Conservation (phyloP, 352 stramenopile species). For the Saprolegnia diclina region DNA sequence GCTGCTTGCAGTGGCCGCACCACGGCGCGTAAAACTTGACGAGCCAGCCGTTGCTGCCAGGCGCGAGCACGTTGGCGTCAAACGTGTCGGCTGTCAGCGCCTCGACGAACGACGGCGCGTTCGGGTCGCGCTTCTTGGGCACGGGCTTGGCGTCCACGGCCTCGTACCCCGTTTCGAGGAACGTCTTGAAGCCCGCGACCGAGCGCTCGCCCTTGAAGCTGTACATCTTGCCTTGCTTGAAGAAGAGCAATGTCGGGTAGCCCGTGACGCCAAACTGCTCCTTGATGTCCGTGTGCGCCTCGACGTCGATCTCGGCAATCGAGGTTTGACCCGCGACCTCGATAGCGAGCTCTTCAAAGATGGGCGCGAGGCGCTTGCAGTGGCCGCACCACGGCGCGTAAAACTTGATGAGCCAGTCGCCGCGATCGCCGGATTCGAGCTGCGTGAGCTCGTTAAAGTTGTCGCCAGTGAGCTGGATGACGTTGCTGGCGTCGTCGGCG, state of each 20-base stretch:
- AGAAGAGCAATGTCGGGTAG: not conserved
- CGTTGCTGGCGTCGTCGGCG: not conserved
- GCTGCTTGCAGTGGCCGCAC: constrained; percentile 57
- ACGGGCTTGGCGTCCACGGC: not conserved
- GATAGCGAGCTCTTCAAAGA: not conserved
- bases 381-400: no score
- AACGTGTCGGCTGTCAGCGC: constrained; percentile 23
- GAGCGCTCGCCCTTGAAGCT: constrained; percentile 1
- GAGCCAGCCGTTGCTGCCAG: not conserved
- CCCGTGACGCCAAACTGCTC: constrained; percentile 9
- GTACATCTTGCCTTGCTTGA: not conserved
- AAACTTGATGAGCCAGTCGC: constrained; percentile 11
- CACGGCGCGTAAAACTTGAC: constrained; percentile 44
- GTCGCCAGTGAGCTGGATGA: not conserved
- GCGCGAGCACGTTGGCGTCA: not conserved
- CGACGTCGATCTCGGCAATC: not conserved
- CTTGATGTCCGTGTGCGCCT: not conserved
- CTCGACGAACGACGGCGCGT: not conserved
- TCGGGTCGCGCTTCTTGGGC: constrained; percentile 9
- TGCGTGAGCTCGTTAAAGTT: constrained; percentile 3
- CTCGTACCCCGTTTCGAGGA: not conserved
- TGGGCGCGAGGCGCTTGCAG: no score
- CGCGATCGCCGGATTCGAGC: constrained; percentile 19
- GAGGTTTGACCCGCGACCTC: not conserved
- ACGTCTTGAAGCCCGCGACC: not conserved